These are phyloP conservation scores for Ustilago esculenta DNA, from an alignment of 1,284 basidiomycete species.

Conservation along the genomic window DNA sequence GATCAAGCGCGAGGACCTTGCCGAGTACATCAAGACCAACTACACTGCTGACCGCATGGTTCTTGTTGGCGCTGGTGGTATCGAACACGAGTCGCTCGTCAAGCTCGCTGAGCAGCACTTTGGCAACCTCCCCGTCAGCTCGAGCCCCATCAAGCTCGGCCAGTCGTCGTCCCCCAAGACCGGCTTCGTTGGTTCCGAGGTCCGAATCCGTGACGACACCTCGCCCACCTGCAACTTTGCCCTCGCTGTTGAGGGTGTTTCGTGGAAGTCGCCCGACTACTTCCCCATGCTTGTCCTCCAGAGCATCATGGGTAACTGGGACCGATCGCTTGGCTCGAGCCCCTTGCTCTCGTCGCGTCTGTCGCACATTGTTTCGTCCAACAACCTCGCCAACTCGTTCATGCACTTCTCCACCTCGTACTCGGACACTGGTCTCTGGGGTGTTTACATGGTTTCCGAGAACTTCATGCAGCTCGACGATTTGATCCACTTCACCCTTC, in stretches of 20 bases:
- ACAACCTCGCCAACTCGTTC: slow-evolving; percentile 99
- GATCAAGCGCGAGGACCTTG: slow-evolving; percentile 89
- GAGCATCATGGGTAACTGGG: slow-evolving; percentile 99
- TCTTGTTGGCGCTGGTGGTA: slow-evolving; percentile 93
- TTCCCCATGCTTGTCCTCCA: slow-evolving; percentile 99
- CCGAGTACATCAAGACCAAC: slow-evolving; percentile 93
- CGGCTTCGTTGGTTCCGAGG: slow-evolving; percentile 91
- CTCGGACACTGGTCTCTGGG: slow-evolving; percentile 99
- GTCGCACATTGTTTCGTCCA: slow-evolving; percentile 87
- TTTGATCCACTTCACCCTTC: slow-evolving; percentile 89
- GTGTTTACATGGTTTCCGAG: slow-evolving; percentile 91
- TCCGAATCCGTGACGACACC: slow-evolving; percentile 94
- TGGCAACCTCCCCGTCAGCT: slow-evolving; percentile 83
- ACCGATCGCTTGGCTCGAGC: slow-evolving; percentile 91
- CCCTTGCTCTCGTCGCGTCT: slow-evolving; percentile 89
- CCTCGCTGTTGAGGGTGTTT: slow-evolving; percentile 95
- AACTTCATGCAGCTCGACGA: slow-evolving; percentile 90
- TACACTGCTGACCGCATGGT: slow-evolving; percentile 99
- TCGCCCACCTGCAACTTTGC: slow-evolving; percentile 87
- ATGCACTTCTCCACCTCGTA: slow-evolving; percentile 99
- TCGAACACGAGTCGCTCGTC: slow-evolving; percentile 91
- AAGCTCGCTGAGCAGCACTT: slow-evolving; percentile 96
- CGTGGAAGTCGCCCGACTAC: slow-evolving; percentile 98
- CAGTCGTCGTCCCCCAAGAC: slow-evolving; percentile 71
- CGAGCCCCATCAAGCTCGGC: slow-evolving; percentile 88